These are phyloP conservation scores for Myxozyma vanderwaltii DNA, from an alignment of 805 yeast genomes.

Conservation along the genomic window DNA sequence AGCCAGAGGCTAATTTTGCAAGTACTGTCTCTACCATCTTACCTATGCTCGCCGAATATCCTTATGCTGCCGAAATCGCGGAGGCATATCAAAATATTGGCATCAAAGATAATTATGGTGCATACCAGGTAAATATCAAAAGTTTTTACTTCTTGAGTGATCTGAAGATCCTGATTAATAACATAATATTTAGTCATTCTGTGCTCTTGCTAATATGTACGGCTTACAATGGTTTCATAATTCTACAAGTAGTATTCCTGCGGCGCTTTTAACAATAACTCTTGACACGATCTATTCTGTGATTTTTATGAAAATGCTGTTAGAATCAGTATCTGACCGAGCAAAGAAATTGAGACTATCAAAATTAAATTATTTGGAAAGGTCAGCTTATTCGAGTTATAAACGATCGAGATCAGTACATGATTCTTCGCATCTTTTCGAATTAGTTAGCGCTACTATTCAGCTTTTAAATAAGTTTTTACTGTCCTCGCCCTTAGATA, in stretches of 20 bases:
- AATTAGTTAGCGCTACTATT: not conserved
- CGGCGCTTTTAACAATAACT: not conserved
- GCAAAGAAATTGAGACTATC: slow-evolving; percentile 6
- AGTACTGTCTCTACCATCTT: not conserved
- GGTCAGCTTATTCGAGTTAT: slow-evolving; percentile 8
- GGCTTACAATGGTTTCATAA: slow-evolving; percentile 13
- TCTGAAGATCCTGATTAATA: not conserved
- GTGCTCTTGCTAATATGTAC: slow-evolving; percentile 6
- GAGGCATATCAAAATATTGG: not conserved
- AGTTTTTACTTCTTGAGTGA: too few species aligned
- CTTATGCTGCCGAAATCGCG: slow-evolving; percentile 4
- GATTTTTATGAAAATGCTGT: not conserved
- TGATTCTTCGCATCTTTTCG: slow-evolving; percentile 9
- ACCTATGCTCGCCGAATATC: not conserved
- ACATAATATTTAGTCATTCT: slow-evolving; percentile 7
- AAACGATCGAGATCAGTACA: not conserved
- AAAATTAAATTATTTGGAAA: slow-evolving; percentile 18
- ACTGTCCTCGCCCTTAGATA: not conserved
- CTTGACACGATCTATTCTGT: slow-evolving; percentile 9
- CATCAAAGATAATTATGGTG: slow-evolving; percentile 10
- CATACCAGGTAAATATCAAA: slow-evolving; percentile 11
- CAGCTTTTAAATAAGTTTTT: not conserved
- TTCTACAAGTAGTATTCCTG: not conserved
- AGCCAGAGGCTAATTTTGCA: not conserved
- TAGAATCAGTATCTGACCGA: not conserved